A percentile compares a stretch with the other conserved stretches of the same genome.
Evolutionary conservation across 192 early-diverging fungal species (phyloP).

Genomic region (Backusella tuberculispora): DNA sequence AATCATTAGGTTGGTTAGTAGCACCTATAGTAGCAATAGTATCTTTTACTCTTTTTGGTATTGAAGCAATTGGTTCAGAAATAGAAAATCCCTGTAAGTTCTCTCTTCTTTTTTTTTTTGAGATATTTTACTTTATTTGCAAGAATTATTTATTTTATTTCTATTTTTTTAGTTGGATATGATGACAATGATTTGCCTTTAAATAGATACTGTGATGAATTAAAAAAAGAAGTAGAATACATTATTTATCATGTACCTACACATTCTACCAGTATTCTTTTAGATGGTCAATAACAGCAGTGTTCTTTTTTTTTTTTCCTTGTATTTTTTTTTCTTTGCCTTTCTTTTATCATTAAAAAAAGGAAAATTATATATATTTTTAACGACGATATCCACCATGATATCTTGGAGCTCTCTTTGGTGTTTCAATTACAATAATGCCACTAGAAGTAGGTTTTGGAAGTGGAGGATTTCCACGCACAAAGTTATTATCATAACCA

Average conservation of each 20-base stretch:
- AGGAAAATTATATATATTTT: too few species aligned
- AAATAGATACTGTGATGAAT: slow-evolving; percentile 55
- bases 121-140: slow-evolving; percentile 42
- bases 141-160: background rate
- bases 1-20: slow-evolving; percentile 45
- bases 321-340: too few species aligned
- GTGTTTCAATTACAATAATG: too few species aligned
- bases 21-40: slow-evolving; percentile 66
- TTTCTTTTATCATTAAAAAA: too few species aligned
- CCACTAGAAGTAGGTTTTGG: too few species aligned
- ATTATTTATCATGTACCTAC: slow-evolving; percentile 48
- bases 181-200: slow-evolving; percentile 61
- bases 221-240: slow-evolving; percentile 59
- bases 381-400: too few species aligned
- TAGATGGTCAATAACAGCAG: slow-evolving; percentile 29
- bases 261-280: slow-evolving; percentile 21
- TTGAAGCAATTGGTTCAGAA: slow-evolving; percentile 76
- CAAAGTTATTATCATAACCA: too few species aligned
- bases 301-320: background rate
- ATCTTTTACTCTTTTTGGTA: slow-evolving; percentile 75
- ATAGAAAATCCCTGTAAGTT: slow-evolving; percentile 80
- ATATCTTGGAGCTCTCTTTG: too few species aligned
- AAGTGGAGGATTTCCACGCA: too few species aligned
- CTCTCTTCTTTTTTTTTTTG: background rate
- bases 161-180: slow-evolving; percentile 47